phyloP scores from a whole-genome alignment of 2,329 filamentous ascomycete species.

The Chaetomium sp. region DNA sequence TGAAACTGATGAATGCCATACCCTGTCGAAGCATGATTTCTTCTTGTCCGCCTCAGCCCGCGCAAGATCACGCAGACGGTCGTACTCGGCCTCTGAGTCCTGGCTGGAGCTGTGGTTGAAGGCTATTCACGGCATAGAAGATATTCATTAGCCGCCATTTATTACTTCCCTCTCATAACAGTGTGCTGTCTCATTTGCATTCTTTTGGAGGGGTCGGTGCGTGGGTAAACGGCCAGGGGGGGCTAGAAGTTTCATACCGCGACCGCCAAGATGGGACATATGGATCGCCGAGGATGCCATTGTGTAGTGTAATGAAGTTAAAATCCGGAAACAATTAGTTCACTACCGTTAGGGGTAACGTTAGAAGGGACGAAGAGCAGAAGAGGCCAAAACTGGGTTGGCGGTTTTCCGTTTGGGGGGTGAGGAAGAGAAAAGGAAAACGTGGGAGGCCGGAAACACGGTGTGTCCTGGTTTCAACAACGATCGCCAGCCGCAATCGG shows the following conservation, averaged over 20 bases:
- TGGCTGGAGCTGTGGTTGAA: conserved; percentile 66
- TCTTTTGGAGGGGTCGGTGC: background rate
- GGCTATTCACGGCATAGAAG: conserved; percentile 40
- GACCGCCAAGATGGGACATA: conserved; percentile 39
- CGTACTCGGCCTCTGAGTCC: conserved; percentile 79
- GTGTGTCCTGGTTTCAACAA: background rate
- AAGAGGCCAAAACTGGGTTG: background rate
- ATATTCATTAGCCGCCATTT: conserved; percentile 2
- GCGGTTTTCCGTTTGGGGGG: background rate
- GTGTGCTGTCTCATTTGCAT: no score
- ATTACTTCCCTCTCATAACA: no score
- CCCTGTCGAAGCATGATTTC: conserved; percentile 66
- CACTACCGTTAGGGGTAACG: background rate
- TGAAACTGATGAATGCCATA: conserved; percentile 32
- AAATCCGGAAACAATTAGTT: background rate
- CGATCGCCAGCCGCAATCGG: background rate
- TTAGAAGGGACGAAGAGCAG: no score
- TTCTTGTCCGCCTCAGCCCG: conserved; percentile 75
- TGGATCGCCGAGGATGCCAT: conserved; percentile 32
- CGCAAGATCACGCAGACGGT: conserved; percentile 78
- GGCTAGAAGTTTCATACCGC: conserved; percentile 32
- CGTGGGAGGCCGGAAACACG: background rate
- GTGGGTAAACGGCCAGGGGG: background rate
- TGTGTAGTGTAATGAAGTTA: background rate
- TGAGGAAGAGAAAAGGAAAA: background rate